Conservation (phyloP, 352 stramenopile genomes). For the Phytophthora macrochlamydospora region DNA sequence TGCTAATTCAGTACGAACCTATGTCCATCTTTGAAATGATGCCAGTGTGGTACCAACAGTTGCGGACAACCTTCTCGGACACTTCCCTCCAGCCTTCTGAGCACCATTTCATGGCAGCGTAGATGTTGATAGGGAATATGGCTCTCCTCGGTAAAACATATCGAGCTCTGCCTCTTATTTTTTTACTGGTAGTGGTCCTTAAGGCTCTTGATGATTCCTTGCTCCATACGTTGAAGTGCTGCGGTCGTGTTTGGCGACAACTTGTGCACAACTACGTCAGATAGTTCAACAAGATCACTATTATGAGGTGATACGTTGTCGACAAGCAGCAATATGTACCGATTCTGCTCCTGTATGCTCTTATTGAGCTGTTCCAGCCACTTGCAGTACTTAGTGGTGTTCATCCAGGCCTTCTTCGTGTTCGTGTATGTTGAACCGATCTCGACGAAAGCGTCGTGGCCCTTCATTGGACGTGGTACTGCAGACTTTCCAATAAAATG, state of each 20-base stretch:
- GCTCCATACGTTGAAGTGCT: constrained; percentile 26
- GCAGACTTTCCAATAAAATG: constrained; percentile 16
- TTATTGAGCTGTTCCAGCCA: constrained; percentile 13
- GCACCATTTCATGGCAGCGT: constrained; percentile 14
- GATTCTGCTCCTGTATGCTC: constrained; percentile 4
- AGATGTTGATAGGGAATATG: constrained; percentile 9
- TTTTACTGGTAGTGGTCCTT: constrained; percentile 14
- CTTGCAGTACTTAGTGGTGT: constrained; percentile 14
- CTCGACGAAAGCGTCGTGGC: constrained; percentile 2
- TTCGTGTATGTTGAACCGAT: constrained; percentile 19
- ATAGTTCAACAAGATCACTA: constrained; percentile 8
- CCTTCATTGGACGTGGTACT: constrained; percentile 11
- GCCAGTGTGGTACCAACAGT: constrained; percentile 22
- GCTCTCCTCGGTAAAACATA: constrained; percentile 6
- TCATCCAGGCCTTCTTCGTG: constrained; percentile 25
- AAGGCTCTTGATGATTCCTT: constrained; percentile 24
- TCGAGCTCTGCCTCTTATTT: constrained; percentile 13
- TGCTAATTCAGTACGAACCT: constrained; percentile 13
- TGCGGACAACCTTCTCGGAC: constrained; percentile 8
- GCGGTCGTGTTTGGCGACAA: constrained; percentile 23
- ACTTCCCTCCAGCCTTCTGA: constrained; percentile 12
- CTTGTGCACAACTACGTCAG: constrained; percentile 12
- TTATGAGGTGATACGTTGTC: constrained; percentile 20
- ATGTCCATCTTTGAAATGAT: constrained; percentile 18
- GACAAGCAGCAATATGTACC: constrained; percentile 17